Base-by-base conservation (phyloP, 2,329 filamentous ascomycete species). In the Sclerotinia minor region DNA sequence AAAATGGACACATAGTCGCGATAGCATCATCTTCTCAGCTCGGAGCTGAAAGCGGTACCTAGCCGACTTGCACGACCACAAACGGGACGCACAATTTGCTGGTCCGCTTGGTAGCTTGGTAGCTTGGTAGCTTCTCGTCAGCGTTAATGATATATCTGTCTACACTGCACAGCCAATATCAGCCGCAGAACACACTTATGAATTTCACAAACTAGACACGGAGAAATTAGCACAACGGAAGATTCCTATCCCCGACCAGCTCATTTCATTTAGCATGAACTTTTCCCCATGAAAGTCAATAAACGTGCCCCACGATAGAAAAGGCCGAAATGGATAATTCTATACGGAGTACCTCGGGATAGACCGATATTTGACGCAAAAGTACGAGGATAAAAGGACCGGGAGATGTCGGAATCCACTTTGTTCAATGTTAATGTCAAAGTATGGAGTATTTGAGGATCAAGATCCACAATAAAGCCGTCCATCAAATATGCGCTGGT, bases 391-490 rank as follows among this genome's bases (percentile, higher is more conserved):
- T 65, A 65, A 58, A 65, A 59, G 29, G 64, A 58, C 44, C 64
- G 64, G 64, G 44, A 50, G 26, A 65, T 49, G 11, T 65, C 64
- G 64, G 64, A 59, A 49, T 59, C 64, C 29, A 59, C 64, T 29
- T 26, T 50, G 32, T n/a, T n/a, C n/a, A n/a, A n/a, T n/a, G n/a
- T 32, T 57, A 52, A 45, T 44, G 53, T 49, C 7, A 49, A 26
- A 38, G 29, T 24, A 49, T 49, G 52, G 44, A 65, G 32, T 49
- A 58, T 65, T 38, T 15, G 26, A 53, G 60, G 13, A 35, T 50
- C n/a, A 53, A 35, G 53, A 65, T 65, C 64, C 64, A 65, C n/a
- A 65, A 65, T 65, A 65, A 65, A 65, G 64, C 64, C 64, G 64
- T 59, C 58, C 41, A 38, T 49, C 44, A 35, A 24, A 38, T 61